Evolutionary conservation across 2,329 filamentous ascomycete genomes (phyloP).

Genomic region (Claviceps citrina): DNA sequence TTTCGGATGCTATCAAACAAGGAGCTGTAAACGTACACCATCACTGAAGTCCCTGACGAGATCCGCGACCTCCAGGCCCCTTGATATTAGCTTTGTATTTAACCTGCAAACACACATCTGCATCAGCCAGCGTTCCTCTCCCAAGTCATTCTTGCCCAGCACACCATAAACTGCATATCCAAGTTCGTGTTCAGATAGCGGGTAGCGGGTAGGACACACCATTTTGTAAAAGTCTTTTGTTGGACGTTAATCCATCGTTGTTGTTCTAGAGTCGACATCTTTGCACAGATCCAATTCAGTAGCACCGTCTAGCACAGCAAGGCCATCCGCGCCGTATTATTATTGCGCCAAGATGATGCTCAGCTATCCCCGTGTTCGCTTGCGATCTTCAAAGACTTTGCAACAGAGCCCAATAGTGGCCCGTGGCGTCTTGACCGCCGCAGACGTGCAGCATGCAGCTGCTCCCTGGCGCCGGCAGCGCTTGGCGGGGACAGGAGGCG

Average conservation of each 20-base stretch:
- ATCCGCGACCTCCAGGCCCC: constrained; percentile 69
- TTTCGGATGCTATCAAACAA: neutral
- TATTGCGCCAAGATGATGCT: constrained; percentile 20
- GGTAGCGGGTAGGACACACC: constrained; percentile 22
- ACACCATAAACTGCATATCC: neutral
- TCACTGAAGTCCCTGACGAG: constrained; percentile 82
- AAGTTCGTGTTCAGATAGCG: neutral
- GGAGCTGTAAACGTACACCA: constrained; percentile 50
- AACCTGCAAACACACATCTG: constrained; percentile 42
- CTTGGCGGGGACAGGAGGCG: constrained; percentile 3
- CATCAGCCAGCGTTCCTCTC: constrained; percentile 5
- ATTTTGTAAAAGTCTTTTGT: constrained; percentile 99
- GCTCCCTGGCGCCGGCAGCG: constrained; percentile 28
- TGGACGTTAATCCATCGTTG: constrained; percentile 66
- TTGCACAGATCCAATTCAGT: constrained; percentile 36
- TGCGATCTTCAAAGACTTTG: constrained; percentile 4
- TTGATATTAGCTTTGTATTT: constrained; percentile 79
- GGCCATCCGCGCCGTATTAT: constrained; percentile 24
- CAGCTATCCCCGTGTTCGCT: constrained; percentile 17
- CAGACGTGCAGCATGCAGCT: constrained; percentile 33
- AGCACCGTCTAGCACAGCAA: constrained; percentile 30
- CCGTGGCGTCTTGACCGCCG: constrained; percentile 29
- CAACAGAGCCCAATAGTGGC: constrained; percentile 9
- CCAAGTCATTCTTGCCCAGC: neutral
- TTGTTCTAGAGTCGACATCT: constrained; percentile 50